Percentiles rank a stretch among this genome's conserved stretches.
Conservation (phyloP, 306 rosid genomes). For the Vachellia collinsii region DNA sequence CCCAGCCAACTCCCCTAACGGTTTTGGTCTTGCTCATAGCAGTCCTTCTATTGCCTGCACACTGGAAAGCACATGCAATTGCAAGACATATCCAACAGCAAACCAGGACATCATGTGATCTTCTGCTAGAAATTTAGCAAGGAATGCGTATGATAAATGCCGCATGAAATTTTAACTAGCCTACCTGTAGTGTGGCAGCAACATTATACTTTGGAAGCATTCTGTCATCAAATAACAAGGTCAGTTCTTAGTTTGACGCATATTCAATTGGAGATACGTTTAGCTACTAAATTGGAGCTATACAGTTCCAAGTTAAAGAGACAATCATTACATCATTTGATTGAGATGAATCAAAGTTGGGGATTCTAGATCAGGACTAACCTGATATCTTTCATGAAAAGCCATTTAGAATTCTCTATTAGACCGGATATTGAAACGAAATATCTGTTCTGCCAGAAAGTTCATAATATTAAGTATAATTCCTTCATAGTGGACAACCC, state of each 20-base stretch:
- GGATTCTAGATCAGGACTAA: slow-evolving; percentile 39
- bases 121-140: slow-evolving; percentile 6
- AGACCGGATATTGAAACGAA: slow-evolving; percentile 63
- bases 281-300: background rate
- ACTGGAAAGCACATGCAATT: slow-evolving; percentile 49
- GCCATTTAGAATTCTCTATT: slow-evolving; percentile 54
- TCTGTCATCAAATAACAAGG: slow-evolving; percentile 54
- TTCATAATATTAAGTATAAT: background rate
- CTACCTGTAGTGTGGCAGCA: slow-evolving; percentile 86
- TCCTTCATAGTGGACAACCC: background rate
- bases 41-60: slow-evolving; percentile 96
- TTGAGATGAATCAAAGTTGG: background rate
- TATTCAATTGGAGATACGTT: background rate
- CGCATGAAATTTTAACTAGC: background rate
- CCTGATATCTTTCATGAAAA: slow-evolving; percentile 83
- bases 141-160: background rate
- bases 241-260: slow-evolving; percentile 19
- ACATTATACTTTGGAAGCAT: slow-evolving; percentile 82
- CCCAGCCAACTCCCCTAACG: slow-evolving; percentile 96
- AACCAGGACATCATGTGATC: background rate
- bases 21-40: slow-evolving; percentile 88
- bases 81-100: slow-evolving; percentile 15
- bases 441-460: slow-evolving; percentile 59
- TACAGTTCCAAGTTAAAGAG: background rate
- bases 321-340: slow-evolving; percentile 4